phyloP scores from a whole-genome alignment of 352 stramenopile genomes.

The Globisporangium acanthophoron region DNA sequence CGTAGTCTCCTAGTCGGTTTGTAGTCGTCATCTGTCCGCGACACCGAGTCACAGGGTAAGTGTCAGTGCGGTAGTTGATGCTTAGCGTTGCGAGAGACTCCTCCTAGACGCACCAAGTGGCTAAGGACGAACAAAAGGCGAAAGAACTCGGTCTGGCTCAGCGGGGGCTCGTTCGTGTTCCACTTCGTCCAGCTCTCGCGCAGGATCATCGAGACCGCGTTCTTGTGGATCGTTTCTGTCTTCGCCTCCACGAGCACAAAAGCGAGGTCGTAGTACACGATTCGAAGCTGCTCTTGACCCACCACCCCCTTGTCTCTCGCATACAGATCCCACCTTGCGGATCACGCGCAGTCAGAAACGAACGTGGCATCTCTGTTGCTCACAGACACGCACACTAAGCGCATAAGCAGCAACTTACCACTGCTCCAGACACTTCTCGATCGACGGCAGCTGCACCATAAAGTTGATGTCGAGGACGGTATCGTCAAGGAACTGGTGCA shows the following conservation, averaged over 20 bases:
- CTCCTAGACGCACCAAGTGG: constrained; percentile 43
- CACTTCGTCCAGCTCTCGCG: constrained; percentile 65
- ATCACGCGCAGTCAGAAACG: neutral
- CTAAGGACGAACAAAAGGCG: constrained; percentile 66
- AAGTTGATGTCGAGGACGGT: constrained; percentile 78
- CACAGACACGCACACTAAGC: neutral
- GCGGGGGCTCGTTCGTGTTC: constrained; percentile 43
- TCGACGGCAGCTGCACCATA: constrained; percentile 78
- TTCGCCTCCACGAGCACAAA: constrained; percentile 72
- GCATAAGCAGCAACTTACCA: constrained; percentile 28
- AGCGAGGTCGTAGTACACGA: constrained; percentile 65
- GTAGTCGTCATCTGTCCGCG: constrained; percentile 57
- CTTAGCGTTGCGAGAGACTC: neutral
- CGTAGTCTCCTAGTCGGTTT: constrained; percentile 62
- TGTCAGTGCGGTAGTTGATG: no score
- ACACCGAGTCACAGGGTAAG: neutral
- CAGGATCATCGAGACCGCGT: constrained; percentile 75
- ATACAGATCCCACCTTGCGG: constrained; percentile 42
- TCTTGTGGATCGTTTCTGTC: constrained; percentile 74
- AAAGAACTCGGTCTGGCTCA: constrained; percentile 54
- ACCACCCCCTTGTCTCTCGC: constrained; percentile 30
- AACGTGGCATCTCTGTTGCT: neutral
- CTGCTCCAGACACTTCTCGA: constrained; percentile 68
- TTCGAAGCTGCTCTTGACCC: constrained; percentile 61
- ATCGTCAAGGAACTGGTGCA: constrained; percentile 67